phyloP scores from a whole-genome alignment of 2,329 filamentous ascomycete genomes.

The Phialemoniopsis sp. region DNA sequence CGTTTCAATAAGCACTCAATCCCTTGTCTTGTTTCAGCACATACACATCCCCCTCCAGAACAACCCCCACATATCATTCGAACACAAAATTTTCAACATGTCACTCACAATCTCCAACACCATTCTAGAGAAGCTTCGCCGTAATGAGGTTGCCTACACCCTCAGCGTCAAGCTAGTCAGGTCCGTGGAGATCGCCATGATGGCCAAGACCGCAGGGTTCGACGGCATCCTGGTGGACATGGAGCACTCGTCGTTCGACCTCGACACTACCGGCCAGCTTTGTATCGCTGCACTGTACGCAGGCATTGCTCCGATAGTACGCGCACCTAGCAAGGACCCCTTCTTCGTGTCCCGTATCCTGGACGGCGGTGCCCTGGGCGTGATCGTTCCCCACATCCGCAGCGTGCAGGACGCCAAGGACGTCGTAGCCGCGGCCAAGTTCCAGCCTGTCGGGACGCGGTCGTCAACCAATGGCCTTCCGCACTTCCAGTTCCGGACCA shows the following conservation, averaged over 20 bases:
- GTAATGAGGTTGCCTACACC: not conserved
- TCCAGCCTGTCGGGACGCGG: conserved; percentile 15
- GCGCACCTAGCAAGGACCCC: conserved; percentile 30
- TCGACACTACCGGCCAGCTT: conserved; percentile 28
- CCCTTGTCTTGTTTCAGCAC: too few relatives aligned
- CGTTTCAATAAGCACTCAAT: too few relatives aligned
- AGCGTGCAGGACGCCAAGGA: conserved; percentile 17
- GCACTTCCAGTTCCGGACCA: conserved; percentile 11
- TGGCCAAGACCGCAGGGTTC: conserved; percentile 33
- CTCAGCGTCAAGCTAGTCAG: conserved; percentile 22
- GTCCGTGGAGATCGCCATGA: conserved; percentile 28
- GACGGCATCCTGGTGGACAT: conserved; percentile 38
- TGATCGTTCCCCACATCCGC: conserved; percentile 34
- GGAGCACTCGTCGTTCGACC: conserved; percentile 34
- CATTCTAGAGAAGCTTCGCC: not conserved
- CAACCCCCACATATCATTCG: too few relatives aligned
- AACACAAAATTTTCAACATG: too few relatives aligned
- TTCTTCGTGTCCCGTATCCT: conserved; percentile 31
- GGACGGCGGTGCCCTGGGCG: conserved; percentile 32
- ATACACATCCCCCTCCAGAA: too few relatives aligned
- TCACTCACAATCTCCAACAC: not conserved
- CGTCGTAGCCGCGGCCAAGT: conserved; percentile 15
- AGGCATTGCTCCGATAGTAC: conserved; percentile 34
- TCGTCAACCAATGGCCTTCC: conserved; percentile 16
- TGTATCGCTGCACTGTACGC: conserved; percentile 30